Base-by-base conservation (phyloP, 495 filamentous ascomycete species). In the Viridothelium virens region DNA sequence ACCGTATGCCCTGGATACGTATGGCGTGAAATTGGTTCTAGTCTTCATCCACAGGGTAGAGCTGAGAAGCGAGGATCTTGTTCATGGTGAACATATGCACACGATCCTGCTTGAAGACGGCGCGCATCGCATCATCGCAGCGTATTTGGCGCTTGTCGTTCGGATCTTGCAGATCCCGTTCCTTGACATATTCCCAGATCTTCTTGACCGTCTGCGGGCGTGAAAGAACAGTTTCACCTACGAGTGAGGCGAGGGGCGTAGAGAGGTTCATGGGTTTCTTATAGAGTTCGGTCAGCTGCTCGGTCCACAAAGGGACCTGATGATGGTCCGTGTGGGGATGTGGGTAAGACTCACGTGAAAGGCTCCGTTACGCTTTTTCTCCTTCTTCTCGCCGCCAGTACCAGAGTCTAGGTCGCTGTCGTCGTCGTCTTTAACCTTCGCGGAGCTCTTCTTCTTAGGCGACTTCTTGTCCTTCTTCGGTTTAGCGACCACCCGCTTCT, bases 31-130 rank as follows among this genome's bases (percentile, higher is more conserved):
- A 53, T n/a, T 33, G n/a, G 14, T 6, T 14, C 31, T 41, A 63
- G 14, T 63, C 61, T 77, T 89, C 87, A 63, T 87, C 87, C 44
- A 78, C 77, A 44, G 79, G 83, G 71, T 86, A 90, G 67, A 90
- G 74, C 68, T 90, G 86, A 72, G 86, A 81, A 65, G 83, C 84
- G 12, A 91, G 81, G 31, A 90, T 84, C 76, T 90, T 90, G 78
- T 94, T 97, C 92, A 97, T 96, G 50, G 91, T 92, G 73, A 98
- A 97, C 95, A 98, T 98, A 71, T 97, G 91, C 44, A 98, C 87
- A 69, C 85, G 89, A 67, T 92, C 89, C 70, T 87, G 84, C 74
- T 93, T 93, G 80, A 98, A 97, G 2, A 98, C 89, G 1, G 87
- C 86, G 41, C 89, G 85, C 87, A 98, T 86, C 61, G 84, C 83